phyloP scores from a whole-genome alignment of 2,329 filamentous ascomycete species.

The Rhexocercosporidium sp. region DNA sequence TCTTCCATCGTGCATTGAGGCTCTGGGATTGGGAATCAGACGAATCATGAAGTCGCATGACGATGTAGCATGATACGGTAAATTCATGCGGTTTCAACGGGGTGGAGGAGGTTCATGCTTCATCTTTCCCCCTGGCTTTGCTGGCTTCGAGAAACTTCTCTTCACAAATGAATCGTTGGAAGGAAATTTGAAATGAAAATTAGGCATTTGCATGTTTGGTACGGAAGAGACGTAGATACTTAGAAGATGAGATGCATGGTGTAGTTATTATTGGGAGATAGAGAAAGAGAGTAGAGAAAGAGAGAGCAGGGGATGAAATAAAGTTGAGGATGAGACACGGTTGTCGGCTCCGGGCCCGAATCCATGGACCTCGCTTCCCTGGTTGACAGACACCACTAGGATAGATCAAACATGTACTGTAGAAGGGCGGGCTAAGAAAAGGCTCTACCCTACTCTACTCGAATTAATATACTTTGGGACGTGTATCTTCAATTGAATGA shows the following conservation, averaged over 20 bases:
- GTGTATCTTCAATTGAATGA: not conserved
- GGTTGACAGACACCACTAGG: not conserved
- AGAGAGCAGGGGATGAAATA: not conserved
- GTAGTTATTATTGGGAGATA: not conserved
- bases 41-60: not conserved
- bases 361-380: not conserved
- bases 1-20: not conserved
- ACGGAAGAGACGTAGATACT: not conserved
- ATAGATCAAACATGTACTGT: not conserved
- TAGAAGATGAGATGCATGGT: not conserved
- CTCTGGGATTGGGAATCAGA: slow-evolving; percentile 1
- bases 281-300: not conserved
- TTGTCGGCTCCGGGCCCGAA: not conserved
- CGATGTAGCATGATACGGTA: not conserved
- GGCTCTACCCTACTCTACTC: not conserved
- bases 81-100: not conserved
- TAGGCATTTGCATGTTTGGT: not conserved
- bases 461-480: not conserved
- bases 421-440: not conserved
- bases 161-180: not conserved
- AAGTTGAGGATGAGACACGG: not conserved
- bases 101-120: not conserved
- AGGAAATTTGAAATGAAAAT: no score
- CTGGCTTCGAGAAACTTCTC: not conserved
- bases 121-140: not conserved